phyloP scores from a whole-genome alignment of 805 yeast species.

The Cyberlindnera nakhonratchasimensis region DNA sequence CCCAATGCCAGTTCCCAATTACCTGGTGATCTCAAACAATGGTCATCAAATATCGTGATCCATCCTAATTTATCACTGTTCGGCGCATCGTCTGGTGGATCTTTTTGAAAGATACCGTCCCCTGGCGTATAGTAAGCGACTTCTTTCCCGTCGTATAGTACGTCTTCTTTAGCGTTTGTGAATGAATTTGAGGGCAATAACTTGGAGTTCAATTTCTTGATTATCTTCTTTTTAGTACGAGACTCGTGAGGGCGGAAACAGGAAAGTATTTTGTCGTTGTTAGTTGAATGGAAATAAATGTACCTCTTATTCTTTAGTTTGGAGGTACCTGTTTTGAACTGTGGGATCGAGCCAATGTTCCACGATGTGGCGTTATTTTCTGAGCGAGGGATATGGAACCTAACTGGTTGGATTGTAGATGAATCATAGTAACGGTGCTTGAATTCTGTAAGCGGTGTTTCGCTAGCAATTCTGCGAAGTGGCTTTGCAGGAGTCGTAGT shows the following conservation, averaged over 20 bases:
- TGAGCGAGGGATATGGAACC: slow-evolving; percentile 33
- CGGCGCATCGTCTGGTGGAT: slow-evolving; percentile 59
- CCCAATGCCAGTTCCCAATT: slow-evolving; percentile 56
- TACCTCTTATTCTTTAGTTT: slow-evolving; percentile 28
- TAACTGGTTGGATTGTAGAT: slow-evolving; percentile 14
- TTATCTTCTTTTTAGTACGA: slow-evolving; percentile 38
- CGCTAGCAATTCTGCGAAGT: slow-evolving; percentile 1
- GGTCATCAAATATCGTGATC: slow-evolving; percentile 57
- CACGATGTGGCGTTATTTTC: slow-evolving; percentile 20
- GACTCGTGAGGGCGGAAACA: slow-evolving; percentile 31
- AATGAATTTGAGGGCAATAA: slow-evolving; percentile 1
- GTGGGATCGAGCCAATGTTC: slow-evolving; percentile 46
- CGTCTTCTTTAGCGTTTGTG: slow-evolving; percentile 2
- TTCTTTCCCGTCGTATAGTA: slow-evolving; percentile 3
- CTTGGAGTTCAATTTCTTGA: slow-evolving; percentile 27
- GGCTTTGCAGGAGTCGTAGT: background rate
- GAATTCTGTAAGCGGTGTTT: slow-evolving; percentile 10
- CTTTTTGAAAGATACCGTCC: slow-evolving; percentile 49
- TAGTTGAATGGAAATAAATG: slow-evolving; percentile 28
- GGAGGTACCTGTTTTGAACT: slow-evolving; percentile 28
- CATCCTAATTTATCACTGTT: slow-evolving; percentile 60
- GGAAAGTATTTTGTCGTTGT: slow-evolving; percentile 34
- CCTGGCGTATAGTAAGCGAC: slow-evolving; percentile 35
- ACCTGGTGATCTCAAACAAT: slow-evolving; percentile 34
- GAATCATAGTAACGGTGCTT: slow-evolving; percentile 1